Base-by-base conservation (phyloP, 805 yeast species). In the Saturnispora ahearnii region DNA sequence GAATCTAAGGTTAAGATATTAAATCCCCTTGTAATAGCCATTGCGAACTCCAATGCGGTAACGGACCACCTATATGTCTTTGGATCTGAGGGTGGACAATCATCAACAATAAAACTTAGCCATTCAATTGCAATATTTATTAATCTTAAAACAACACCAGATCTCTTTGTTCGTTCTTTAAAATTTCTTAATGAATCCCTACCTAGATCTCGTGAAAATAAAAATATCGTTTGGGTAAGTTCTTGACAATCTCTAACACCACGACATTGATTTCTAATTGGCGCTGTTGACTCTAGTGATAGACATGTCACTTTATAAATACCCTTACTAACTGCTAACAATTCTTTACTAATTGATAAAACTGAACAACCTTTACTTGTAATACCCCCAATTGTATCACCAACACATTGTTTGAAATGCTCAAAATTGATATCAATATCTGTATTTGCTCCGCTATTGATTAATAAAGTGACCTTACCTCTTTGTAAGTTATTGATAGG, bases 51-150 rank as follows among this genome's bases (percentile, higher is more conserved):
- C 57, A 93, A 73, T 0, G 99, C 98, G 12, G 87, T 74, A 24
- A 93, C 98, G 65, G 96, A 88, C 96, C 97, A 93, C 58, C 95
- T 73, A 62, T 93, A 93, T 0, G 98, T 91, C 58, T 82, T 85
- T 49, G 84, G 77, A 57, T 91, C 97, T 0, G 95, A 84, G 1
- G 97, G 96, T 13, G 82, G 81, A 69, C 99, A 93, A 60, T 91
- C 97, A 64, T 93, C 96, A 53, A 91, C 88, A 28, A 93, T 80
- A 61, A 89, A 91, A 50, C 88, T 79, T 15, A 93, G 84, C 99
- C 99, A 93, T 49, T 85, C 91, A 41, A 89, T 79, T 42, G 95
- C 78, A 53, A 88, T 67, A 51, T 81, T 79, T 30, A 93, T 79
- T 62, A 93, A 74, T 57, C 80, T 79, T 68, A 83, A 70, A 28